Evolutionary conservation across 1,284 basidiomycete genomes (phyloP).

Genomic region (Papiliotrema nemorosa): DNA sequence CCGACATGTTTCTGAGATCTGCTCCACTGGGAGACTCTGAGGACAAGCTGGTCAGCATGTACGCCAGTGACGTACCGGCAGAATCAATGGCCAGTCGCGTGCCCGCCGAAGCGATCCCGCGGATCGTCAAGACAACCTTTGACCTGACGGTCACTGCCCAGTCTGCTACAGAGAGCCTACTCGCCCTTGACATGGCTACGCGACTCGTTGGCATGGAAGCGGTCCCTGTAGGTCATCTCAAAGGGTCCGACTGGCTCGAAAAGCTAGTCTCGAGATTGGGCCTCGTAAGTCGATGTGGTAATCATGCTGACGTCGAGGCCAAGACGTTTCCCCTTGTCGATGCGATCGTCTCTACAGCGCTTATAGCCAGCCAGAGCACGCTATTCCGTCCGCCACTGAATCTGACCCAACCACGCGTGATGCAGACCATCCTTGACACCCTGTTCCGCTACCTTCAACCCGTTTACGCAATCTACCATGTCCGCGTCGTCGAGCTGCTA

Average conservation of each 20-base stretch:
- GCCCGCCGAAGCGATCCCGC: slow-evolving; percentile 12
- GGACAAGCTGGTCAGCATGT: background rate
- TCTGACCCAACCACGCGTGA: slow-evolving; percentile 22
- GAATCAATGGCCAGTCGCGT: slow-evolving; percentile 3
- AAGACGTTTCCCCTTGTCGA: slow-evolving; percentile 64
- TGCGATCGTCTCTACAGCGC: slow-evolving; percentile 58
- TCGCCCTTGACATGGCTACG: slow-evolving; percentile 13
- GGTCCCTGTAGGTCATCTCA: slow-evolving; percentile 15
- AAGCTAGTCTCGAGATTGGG: background rate
- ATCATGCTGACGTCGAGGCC: slow-evolving; percentile 50
- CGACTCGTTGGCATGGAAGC: slow-evolving; percentile 27
- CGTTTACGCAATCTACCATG: slow-evolving; percentile 68
- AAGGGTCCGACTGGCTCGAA: slow-evolving; percentile 7
- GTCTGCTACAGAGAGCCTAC: background rate
- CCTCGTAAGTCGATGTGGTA: slow-evolving; percentile 32
- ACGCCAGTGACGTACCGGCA: background rate
- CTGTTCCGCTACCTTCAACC: slow-evolving; percentile 72
- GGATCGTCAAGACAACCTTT: slow-evolving; percentile 22
- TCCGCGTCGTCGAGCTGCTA: slow-evolving; percentile 75
- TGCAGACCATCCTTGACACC: slow-evolving; percentile 39
- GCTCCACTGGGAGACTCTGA: too few relatives aligned
- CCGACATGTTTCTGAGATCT: background rate
- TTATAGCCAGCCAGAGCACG: slow-evolving; percentile 49
- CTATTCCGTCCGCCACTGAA: slow-evolving; percentile 21
- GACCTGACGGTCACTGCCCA: background rate